Evolutionary conservation across 2,329 filamentous ascomycete genomes (phyloP).

Genomic region (Colletotrichum cuscutae): DNA sequence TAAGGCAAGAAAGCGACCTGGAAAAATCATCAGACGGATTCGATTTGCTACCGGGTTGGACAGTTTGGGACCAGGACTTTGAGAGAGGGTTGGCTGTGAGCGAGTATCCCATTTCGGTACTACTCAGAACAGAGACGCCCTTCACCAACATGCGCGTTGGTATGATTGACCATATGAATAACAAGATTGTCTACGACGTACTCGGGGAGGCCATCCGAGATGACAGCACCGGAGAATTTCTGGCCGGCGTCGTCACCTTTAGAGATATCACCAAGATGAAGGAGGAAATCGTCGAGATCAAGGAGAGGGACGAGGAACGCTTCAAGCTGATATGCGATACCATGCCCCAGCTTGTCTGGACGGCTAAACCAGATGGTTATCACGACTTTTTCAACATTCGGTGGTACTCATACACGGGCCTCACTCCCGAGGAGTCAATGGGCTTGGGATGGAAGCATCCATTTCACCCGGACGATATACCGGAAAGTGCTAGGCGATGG

Average conservation of each 20-base stretch:
- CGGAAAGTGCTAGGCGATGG: slow-evolving; percentile 67
- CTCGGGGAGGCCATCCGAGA: slow-evolving; percentile 76
- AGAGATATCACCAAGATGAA: slow-evolving; percentile 78
- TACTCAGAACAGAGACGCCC: slow-evolving; percentile 70
- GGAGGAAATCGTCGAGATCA: slow-evolving; percentile 75
- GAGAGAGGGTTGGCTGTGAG: slow-evolving; percentile 62
- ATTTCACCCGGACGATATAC: slow-evolving; percentile 78
- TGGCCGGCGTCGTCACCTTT: slow-evolving; percentile 78
- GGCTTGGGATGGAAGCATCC: slow-evolving; percentile 71
- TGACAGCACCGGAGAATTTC: slow-evolving; percentile 74
- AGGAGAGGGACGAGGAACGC: slow-evolving; percentile 75
- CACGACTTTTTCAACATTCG: slow-evolving; percentile 80
- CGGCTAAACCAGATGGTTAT: slow-evolving; percentile 71
- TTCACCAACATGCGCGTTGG: slow-evolving; percentile 72
- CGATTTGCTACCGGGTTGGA: slow-evolving; percentile 70
- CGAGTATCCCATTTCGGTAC: slow-evolving; percentile 74
- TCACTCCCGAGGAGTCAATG: slow-evolving; percentile 69
- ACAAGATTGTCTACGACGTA: slow-evolving; percentile 70
- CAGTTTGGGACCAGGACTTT: slow-evolving; percentile 75
- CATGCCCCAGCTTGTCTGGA: slow-evolving; percentile 80
- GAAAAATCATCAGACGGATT: slow-evolving; percentile 56
- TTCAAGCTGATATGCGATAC: slow-evolving; percentile 82
- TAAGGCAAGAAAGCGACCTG: slow-evolving; percentile 53
- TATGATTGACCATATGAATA: slow-evolving; percentile 64
- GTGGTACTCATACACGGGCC: slow-evolving; percentile 85